Percentiles rank a stretch among this genome's conserved stretches.
phyloP scores from a whole-genome alignment of 768 basidiomycete genomes.

The Xerocomellus chrysenteron region DNA sequence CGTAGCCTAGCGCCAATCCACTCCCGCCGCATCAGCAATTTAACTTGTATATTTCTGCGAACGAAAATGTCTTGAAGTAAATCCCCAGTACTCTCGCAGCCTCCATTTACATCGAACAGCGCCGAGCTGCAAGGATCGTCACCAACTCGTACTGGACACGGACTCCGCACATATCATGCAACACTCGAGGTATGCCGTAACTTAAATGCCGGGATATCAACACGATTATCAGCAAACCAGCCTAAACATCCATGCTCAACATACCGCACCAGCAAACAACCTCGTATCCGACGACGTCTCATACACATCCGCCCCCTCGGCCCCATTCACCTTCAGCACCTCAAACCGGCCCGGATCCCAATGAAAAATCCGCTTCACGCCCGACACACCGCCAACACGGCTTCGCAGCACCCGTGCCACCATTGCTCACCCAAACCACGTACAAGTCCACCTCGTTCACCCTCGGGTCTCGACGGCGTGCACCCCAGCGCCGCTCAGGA shows the following conservation, averaged over 20 bases:
- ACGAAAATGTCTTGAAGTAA: too few species aligned
- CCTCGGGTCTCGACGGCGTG: not conserved
- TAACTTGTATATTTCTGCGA: too few species aligned
- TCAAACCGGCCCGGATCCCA: constrained; percentile 2
- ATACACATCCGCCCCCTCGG: not conserved
- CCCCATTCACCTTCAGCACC: constrained; percentile 1
- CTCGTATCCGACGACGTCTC: constrained; percentile 1
- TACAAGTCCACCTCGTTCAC: not conserved
- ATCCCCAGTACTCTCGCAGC: too few species aligned
- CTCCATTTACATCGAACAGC: too few species aligned
- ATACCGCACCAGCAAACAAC: constrained; percentile 2
- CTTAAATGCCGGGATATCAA: too few species aligned
- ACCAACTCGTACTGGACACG: too few species aligned
- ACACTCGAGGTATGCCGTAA: too few species aligned
- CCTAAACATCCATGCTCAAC: not conserved
- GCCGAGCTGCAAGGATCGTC: too few species aligned
- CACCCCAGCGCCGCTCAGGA: not conserved
- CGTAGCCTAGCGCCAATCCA: too few species aligned
- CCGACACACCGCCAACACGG: constrained; percentile 7
- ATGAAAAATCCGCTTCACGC: constrained; percentile 1
- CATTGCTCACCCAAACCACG: not conserved
- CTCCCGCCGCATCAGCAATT: too few species aligned
- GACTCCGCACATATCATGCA: too few species aligned
- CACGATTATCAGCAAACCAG: not conserved
- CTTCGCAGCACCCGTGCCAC: not conserved